phyloP scores from a whole-genome alignment of 192 early-diverging fungal genomes.

The Coemansia sp. region DNA sequence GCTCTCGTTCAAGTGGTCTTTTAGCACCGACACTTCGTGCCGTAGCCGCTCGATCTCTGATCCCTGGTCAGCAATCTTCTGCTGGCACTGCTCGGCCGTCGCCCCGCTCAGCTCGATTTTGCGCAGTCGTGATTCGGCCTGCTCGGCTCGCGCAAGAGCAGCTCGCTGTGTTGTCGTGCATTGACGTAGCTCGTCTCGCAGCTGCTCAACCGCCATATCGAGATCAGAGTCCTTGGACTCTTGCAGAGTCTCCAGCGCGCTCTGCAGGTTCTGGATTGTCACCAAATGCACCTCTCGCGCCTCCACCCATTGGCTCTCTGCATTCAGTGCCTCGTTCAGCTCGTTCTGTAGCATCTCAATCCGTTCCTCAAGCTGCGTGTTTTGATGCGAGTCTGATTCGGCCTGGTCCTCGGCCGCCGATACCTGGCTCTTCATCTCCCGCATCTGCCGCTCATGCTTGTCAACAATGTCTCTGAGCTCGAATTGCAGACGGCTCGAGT shows the following conservation, averaged over 20 bases:
- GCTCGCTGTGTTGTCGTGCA: constrained; percentile 54
- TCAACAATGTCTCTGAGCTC: constrained; percentile 24
- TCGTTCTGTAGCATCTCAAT: constrained; percentile 58
- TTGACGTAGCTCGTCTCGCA: constrained; percentile 54
- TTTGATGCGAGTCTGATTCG: constrained; percentile 25
- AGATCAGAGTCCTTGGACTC: constrained; percentile 68
- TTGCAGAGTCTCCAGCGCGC: constrained; percentile 87
- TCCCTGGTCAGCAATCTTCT: constrained; percentile 55
- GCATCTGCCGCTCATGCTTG: constrained; percentile 28
- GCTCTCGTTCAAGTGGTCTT: constrained; percentile 88
- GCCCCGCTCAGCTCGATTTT: constrained; percentile 29
- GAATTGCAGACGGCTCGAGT: constrained; percentile 21
- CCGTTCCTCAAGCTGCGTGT: constrained; percentile 44
- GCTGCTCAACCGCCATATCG: constrained; percentile 56
- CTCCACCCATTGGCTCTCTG: constrained; percentile 58
- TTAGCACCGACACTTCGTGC: constrained; percentile 65
- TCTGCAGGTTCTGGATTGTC: constrained; percentile 79
- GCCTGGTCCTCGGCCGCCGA: constrained; percentile 33
- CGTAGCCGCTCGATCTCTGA: constrained; percentile 57
- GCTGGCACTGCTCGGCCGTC: constrained; percentile 58
- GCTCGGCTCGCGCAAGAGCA: constrained; percentile 58
- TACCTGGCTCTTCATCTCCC: constrained; percentile 19
- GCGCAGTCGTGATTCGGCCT: constrained; percentile 29
- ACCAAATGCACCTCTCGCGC: constrained; percentile 61
- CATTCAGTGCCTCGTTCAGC: constrained; percentile 57